These are phyloP conservation scores for Senecio squalidus DNA, from an alignment of 140 eudicot species.

Conservation along the genomic window DNA sequence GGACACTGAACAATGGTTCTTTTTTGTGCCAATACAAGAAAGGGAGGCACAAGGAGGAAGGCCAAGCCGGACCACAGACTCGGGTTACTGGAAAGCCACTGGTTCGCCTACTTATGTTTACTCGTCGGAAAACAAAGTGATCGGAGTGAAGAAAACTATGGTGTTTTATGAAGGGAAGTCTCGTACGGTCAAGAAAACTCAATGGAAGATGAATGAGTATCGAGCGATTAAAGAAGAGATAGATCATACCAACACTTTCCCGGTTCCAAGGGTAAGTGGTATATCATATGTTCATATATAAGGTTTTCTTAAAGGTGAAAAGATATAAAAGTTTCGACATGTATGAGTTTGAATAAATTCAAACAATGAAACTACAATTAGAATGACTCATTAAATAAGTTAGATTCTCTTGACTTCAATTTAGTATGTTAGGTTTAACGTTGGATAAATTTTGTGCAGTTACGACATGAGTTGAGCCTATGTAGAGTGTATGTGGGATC, in stretches of 20 bases:
- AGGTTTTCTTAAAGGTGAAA: too few relatives aligned
- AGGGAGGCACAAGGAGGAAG: slow-evolving; percentile 79
- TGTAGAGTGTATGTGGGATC: slow-evolving; percentile 68
- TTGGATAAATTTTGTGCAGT: slow-evolving; percentile 33
- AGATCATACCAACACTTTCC: slow-evolving; percentile 11
- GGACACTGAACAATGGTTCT: slow-evolving; percentile 87
- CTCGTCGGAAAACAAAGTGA: slow-evolving; percentile 47
- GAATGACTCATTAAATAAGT: too few relatives aligned
- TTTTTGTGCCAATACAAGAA: slow-evolving; percentile 67
- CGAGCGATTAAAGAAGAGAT: slow-evolving; percentile 40
- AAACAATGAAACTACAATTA: not conserved
- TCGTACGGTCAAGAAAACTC: slow-evolving; percentile 53
- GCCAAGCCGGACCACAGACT: slow-evolving; percentile 59
- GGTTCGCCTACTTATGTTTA: slow-evolving; percentile 72
- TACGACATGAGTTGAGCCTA: slow-evolving; percentile 53
- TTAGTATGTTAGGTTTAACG: not conserved
- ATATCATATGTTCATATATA: not conserved
- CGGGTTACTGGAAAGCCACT: slow-evolving; percentile 89
- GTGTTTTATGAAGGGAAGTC: slow-evolving; percentile 76
- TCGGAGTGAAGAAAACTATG: slow-evolving; percentile 80
- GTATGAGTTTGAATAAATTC: not conserved
- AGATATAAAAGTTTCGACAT: too few relatives aligned
- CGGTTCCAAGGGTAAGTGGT: slow-evolving; percentile 45
- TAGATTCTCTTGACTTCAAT: not conserved
- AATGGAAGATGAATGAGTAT: slow-evolving; percentile 89